Evolutionary conservation across 192 early-diverging fungal genomes (phyloP).

Genomic region (Gamsiella multidivaricata): DNA sequence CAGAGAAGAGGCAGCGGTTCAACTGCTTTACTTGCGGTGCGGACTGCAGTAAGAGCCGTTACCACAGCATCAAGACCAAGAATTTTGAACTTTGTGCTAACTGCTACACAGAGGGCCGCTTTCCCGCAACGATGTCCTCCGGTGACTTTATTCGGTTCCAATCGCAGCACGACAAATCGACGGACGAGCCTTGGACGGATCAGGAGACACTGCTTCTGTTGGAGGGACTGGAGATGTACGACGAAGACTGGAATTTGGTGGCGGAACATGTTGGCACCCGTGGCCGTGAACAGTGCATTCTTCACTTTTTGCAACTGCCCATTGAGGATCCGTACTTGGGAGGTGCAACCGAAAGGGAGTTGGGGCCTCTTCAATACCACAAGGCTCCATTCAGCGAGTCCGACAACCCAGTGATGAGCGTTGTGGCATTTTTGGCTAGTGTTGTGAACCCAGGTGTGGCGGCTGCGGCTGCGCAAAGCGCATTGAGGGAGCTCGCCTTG

Average conservation of each 20-base stretch:
- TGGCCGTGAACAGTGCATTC: conserved; percentile 90
- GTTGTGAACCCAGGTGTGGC: conserved; percentile 91
- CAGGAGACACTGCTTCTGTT: conserved; percentile 88
- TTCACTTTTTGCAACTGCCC: conserved; percentile 89
- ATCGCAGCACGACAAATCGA: conserved; percentile 53
- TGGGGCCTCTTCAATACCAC: conserved; percentile 76
- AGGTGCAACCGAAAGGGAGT: conserved; percentile 42
- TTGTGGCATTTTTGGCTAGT: conserved; percentile 88
- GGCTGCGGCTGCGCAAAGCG: conserved; percentile 86
- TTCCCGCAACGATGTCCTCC: conserved; percentile 81
- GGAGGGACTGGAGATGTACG: conserved; percentile 94
- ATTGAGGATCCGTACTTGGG: conserved; percentile 85
- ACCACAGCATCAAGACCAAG: conserved; percentile 81
- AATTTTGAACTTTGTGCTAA: conserved; percentile 84
- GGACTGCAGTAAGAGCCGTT: conserved; percentile 82
- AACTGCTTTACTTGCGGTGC: conserved; percentile 88
- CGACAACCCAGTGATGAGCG: conserved; percentile 92
- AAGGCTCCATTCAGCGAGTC: conserved; percentile 80
- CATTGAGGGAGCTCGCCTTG: conserved; percentile 74
- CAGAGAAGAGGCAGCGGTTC: conserved; percentile 61
- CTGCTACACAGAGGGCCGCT: conserved; percentile 95
- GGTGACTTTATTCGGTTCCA: conserved; percentile 91
- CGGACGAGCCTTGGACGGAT: conserved; percentile 83
- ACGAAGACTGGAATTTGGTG: conserved; percentile 93
- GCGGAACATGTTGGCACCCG: conserved; percentile 93